phyloP scores from a whole-genome alignment of 257 asterid genomes.

The Orobanche coerulescens region DNA sequence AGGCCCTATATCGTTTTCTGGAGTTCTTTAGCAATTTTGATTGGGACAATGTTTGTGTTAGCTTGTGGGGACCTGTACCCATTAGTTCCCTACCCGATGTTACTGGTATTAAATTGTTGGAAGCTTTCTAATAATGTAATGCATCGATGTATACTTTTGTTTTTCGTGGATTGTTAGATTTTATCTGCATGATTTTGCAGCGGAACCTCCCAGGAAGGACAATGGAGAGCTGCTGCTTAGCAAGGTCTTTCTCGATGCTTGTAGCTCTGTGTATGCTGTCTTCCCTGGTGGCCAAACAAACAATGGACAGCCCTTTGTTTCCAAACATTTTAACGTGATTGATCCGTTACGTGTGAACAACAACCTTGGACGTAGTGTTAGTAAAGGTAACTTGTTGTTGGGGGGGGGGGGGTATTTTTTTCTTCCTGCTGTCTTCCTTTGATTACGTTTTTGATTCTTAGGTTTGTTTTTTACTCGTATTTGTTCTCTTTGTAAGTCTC shows the following conservation, averaged over 20 bases:
- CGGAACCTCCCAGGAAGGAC: conserved; percentile 83
- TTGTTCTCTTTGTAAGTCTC: not conserved
- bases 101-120: conserved; percentile 45
- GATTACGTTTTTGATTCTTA: not conserved
- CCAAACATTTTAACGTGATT: conserved; percentile 89
- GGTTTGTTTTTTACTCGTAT: not conserved
- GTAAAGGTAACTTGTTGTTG: conserved; percentile 67
- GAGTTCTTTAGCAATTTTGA: conserved; percentile 93
- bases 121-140: conserved; percentile 4
- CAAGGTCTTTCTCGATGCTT: conserved; percentile 85
- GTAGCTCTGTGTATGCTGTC: conserved; percentile 91
- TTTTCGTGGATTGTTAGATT: not conserved
- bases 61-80: conserved; percentile 96
- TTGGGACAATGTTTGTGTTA: conserved; percentile 90
- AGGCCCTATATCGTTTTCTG: conserved; percentile 89
- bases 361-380: conserved; percentile 98
- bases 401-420: too few relatives aligned
- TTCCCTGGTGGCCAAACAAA: conserved; percentile 77
- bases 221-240: conserved; percentile 79
- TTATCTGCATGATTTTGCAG: conserved; percentile 32
- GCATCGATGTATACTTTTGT: conserved; percentile 6
- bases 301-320: conserved; percentile 76
- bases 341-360: conserved; percentile 97
- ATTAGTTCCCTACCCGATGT: conserved; percentile 76
- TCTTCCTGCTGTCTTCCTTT: not conserved